These are phyloP conservation scores for Phytophthora boehmeriae DNA, from an alignment of 352 stramenopile species.

Conservation along the genomic window DNA sequence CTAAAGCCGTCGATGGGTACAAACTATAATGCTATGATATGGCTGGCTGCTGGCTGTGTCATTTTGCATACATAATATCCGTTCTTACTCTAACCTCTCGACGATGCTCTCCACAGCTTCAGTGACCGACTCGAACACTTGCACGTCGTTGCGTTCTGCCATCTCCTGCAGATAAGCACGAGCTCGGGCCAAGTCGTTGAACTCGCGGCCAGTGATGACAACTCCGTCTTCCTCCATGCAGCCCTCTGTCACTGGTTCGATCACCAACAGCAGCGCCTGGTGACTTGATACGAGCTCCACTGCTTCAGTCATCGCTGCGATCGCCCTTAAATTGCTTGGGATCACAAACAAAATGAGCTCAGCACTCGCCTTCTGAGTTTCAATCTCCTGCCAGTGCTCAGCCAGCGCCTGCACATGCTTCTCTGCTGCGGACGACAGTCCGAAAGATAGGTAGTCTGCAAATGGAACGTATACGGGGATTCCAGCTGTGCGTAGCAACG, in stretches of 20 bases:
- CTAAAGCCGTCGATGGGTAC: constrained; percentile 17
- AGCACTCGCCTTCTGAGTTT: constrained; percentile 65
- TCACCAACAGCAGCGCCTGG: constrained; percentile 76
- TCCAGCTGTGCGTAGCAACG: constrained; percentile 66
- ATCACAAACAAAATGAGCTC: constrained; percentile 89
- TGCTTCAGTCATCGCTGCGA: constrained; percentile 84
- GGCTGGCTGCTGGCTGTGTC: too few relatives aligned
- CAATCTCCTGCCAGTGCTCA: constrained; percentile 62
- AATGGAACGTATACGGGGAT: constrained; percentile 81
- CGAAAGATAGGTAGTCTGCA: constrained; percentile 73
- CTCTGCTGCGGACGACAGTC: constrained; percentile 46
- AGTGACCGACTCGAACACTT: constrained; percentile 71
- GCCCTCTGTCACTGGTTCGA: constrained; percentile 73
- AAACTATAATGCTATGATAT: too few relatives aligned
- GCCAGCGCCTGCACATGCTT: constrained; percentile 31
- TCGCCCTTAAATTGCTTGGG: constrained; percentile 69
- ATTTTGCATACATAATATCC: neutral
- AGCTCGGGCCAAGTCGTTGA: constrained; percentile 81
- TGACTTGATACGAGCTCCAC: constrained; percentile 77
- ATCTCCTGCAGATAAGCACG: constrained; percentile 87
- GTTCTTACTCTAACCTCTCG: constrained; percentile 48
- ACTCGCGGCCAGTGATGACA: constrained; percentile 62
- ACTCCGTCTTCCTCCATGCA: constrained; percentile 60
- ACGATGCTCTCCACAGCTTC: constrained; percentile 71
- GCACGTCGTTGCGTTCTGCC: constrained; percentile 78